Percentiles rank a stretch among this genome's conserved stretches.
phyloP scores from a whole-genome alignment of 306 rosid genomes.

The Prunus mume region DNA sequence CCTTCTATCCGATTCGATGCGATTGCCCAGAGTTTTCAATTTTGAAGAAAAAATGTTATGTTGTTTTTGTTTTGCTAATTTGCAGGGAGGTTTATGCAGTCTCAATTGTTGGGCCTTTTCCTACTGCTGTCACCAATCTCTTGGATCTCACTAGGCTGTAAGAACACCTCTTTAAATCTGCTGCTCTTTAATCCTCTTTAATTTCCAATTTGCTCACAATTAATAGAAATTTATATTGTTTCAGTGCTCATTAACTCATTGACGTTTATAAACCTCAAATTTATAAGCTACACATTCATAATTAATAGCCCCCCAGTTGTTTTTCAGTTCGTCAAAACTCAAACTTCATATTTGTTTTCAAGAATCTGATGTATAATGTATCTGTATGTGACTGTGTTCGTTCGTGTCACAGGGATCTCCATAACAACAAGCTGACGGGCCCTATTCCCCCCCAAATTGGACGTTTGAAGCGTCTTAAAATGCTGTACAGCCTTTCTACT shows the following conservation, averaged over 20 bases:
- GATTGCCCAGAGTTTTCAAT: neutral
- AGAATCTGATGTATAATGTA: neutral
- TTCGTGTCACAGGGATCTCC: slow-evolving; percentile 75
- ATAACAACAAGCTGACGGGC: slow-evolving; percentile 95
- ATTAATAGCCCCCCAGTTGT: neutral
- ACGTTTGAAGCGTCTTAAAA: slow-evolving; percentile 89
- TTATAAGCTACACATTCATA: neutral
- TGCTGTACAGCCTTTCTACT: slow-evolving; percentile 50
- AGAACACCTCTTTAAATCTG: slow-evolving; percentile 19
- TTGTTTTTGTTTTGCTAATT: neutral
- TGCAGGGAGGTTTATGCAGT: slow-evolving; percentile 97
- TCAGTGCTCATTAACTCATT: neutral
- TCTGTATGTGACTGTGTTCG: slow-evolving; percentile 9
- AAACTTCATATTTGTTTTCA: neutral
- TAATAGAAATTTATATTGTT: neutral
- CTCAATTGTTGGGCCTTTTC: slow-evolving; percentile 97
- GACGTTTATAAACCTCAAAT: neutral
- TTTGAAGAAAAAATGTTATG: neutral
- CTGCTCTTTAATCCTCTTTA: neutral
- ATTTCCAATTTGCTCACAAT: neutral
- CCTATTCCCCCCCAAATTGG: slow-evolving; percentile 98
- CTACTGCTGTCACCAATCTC: slow-evolving; percentile 95
- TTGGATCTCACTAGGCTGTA: slow-evolving; percentile 97
- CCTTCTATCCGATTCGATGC: neutral
- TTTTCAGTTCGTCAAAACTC: neutral